Evolutionary conservation across 345 rosid species (phyloP).

Genomic region (Orychophragmus violaceus): DNA sequence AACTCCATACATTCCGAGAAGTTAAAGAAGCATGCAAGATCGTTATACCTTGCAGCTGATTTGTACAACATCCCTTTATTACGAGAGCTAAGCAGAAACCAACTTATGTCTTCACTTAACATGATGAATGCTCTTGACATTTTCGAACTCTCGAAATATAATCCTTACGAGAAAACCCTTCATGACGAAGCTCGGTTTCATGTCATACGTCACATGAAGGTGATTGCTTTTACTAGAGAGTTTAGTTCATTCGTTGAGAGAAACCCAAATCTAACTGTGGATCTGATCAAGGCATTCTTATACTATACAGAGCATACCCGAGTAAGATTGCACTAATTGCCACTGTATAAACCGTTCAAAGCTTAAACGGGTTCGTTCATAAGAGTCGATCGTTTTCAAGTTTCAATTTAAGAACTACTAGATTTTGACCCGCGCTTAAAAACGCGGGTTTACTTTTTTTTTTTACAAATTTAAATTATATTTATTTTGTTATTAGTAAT

Average conservation of each 20-base stretch:
- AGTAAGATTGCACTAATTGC: no score
- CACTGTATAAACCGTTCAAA: no score
- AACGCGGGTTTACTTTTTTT: no score
- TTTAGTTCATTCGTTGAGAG: not conserved
- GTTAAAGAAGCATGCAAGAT: not conserved
- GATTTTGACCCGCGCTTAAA: no score
- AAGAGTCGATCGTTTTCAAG: no score
- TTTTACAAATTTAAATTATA: no score
- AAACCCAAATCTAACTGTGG: not conserved
- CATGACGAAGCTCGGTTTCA: not conserved
- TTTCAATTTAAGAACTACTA: no score
- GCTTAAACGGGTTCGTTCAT: no score
- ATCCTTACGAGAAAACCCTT: not conserved
- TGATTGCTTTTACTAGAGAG: not conserved
- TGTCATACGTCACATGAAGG: not conserved
- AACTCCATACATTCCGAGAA: not conserved
- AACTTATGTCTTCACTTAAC: not conserved
- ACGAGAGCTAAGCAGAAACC: not conserved
- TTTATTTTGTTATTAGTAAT: no score
- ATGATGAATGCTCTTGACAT: not conserved
- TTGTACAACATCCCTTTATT: not conserved
- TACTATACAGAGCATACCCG: not conserved
- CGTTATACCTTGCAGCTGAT: slow-evolving; percentile 5
- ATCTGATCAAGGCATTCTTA: not conserved
- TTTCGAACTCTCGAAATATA: not conserved